phyloP scores from a whole-genome alignment of 805 yeast species.

The Candida andamanensis region DNA sequence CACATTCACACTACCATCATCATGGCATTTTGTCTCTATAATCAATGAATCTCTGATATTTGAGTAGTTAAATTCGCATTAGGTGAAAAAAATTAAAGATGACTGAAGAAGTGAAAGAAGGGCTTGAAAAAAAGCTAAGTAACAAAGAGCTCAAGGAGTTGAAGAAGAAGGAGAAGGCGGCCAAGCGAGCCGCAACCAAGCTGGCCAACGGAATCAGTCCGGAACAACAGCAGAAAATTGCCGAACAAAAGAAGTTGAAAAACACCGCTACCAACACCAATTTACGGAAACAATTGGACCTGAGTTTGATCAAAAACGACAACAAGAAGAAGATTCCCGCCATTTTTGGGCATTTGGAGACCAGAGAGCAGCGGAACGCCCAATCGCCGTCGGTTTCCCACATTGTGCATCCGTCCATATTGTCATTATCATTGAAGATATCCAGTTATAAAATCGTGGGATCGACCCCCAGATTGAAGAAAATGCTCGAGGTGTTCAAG shows the following conservation, averaged over 20 bases:
- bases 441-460: constrained; percentile 87
- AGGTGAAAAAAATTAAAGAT: no score
- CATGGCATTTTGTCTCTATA: no score
- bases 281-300: constrained; percentile 32
- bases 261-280: constrained; percentile 42
- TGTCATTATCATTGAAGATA: constrained; percentile 71
- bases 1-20: no score
- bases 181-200: constrained; percentile 85
- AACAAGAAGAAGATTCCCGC: constrained; percentile 51
- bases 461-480: constrained; percentile 76
- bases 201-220: constrained; percentile 56
- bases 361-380: constrained; percentile 68
- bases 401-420: constrained; percentile 81
- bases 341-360: constrained; percentile 73
- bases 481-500: constrained; percentile 82
- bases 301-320: constrained; percentile 11
- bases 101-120: no score
- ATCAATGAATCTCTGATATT: no score
- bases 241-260: constrained; percentile 40
- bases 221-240: constrained; percentile 38
- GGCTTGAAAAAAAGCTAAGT: constrained; percentile 34
- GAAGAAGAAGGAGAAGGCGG: constrained; percentile 87
- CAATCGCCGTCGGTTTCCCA: constrained; percentile 53
- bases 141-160: constrained; percentile 84
- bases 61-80: no score